Evolutionary conservation across 495 filamentous ascomycete genomes (phyloP).

Genomic region (Aspergillus indologenus): DNA sequence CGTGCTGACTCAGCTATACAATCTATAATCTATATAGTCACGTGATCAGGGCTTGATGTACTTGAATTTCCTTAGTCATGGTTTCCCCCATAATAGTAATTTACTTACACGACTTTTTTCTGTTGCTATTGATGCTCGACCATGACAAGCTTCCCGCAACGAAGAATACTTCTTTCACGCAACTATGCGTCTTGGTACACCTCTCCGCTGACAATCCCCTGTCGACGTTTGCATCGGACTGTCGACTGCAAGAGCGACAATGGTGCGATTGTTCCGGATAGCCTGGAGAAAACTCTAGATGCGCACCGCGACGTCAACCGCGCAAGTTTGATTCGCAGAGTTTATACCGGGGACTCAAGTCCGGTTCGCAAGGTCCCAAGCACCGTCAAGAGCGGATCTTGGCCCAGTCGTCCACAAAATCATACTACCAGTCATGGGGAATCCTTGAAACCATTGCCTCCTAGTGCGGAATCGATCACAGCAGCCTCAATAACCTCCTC

Average conservation of each 20-base stretch:
- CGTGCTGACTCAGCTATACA: background rate
- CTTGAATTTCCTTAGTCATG: too few relatives aligned
- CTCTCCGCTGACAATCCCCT: background rate
- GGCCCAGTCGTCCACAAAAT: background rate
- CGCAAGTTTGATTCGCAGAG: constrained; percentile 36
- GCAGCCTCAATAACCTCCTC: too few relatives aligned
- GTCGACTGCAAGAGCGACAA: constrained; percentile 1
- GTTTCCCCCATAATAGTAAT: too few relatives aligned
- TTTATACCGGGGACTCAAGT: background rate
- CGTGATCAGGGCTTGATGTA: too few relatives aligned
- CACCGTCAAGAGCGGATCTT: background rate
- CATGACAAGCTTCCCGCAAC: background rate
- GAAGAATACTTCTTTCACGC: background rate
- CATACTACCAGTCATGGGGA: background rate
- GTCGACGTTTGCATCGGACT: background rate
- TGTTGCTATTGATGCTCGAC: background rate
- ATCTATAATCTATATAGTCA: background rate
- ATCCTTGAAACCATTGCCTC: too few relatives aligned
- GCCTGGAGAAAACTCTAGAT: constrained; percentile 46
- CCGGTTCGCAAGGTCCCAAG: constrained; percentile 16
- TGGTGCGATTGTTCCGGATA: constrained; percentile 33
- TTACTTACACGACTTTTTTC: too few relatives aligned
- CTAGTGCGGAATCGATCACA: too few relatives aligned
- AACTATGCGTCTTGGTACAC: background rate
- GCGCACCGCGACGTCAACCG: constrained; percentile 51